Conservation (phyloP, 768 basidiomycete genomes). For the Suillus weaverae region DNA sequence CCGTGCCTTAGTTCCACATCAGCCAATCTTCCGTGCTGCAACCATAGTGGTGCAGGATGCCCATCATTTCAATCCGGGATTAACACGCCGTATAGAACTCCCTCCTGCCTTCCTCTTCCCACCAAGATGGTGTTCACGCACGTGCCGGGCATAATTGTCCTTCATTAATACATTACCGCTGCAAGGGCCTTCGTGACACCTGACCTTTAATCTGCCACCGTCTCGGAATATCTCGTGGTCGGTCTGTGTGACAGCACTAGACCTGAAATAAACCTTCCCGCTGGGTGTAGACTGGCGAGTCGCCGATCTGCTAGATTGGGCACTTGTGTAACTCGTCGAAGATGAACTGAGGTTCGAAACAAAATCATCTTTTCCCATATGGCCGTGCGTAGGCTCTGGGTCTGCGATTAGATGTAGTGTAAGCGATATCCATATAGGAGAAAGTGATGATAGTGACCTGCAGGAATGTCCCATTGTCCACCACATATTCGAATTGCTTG, state of each 20-base stretch:
- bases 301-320: background rate
- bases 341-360: background rate
- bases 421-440: background rate
- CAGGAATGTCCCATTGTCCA: background rate
- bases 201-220: background rate
- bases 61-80: background rate
- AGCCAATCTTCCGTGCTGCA: background rate
- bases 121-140: conserved; percentile 1
- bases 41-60: background rate
- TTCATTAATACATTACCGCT: background rate
- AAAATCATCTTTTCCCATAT: background rate
- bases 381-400: background rate
- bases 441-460: background rate
- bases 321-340: background rate
- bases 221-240: background rate
- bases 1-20: background rate
- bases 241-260: too few species aligned
- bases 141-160: conserved; percentile 2
- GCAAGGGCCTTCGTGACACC: background rate
- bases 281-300: background rate
- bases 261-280: background rate
- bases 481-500: background rate
- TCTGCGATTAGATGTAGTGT: background rate
- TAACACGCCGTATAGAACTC: background rate
- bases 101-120: background rate